Conservation (phyloP, 2,329 filamentous ascomycete species). For the Penicillium frequentans region DNA sequence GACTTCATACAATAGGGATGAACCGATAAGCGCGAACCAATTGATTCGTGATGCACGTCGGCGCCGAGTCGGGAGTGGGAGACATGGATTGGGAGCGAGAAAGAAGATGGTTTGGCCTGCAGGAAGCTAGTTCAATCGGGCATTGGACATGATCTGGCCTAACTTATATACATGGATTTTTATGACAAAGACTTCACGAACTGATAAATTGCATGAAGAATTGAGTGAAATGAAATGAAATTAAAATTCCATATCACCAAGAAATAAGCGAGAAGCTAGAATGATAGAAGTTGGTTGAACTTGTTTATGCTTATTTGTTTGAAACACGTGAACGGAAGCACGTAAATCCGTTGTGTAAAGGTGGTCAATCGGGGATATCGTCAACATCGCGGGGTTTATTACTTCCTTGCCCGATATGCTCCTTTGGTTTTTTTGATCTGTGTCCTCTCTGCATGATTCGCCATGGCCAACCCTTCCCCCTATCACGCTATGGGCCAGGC, state of each 20-base stretch:
- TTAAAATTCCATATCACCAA: too few species aligned
- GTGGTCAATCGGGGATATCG: slow-evolving; percentile 36
- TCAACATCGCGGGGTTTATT: slow-evolving; percentile 20
- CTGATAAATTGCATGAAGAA: too few species aligned
- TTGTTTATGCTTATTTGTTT: background rate
- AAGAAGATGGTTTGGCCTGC: background rate
- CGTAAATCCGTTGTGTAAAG: slow-evolving; percentile 32
- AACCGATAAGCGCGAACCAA: slow-evolving; percentile 12
- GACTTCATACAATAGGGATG: background rate
- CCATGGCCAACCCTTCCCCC: slow-evolving; percentile 45
- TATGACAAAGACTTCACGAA: too few species aligned
- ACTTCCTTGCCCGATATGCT: background rate
- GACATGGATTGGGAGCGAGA: background rate
- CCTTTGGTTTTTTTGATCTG: slow-evolving; percentile 1
- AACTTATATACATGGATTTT: too few species aligned
- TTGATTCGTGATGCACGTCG: slow-evolving; percentile 6
- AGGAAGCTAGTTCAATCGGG: background rate
- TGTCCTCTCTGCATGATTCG: slow-evolving; percentile 30
- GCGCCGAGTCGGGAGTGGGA: slow-evolving; percentile 1
- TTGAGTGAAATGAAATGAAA: too few species aligned
- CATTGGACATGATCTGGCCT: background rate
- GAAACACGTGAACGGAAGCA: slow-evolving; percentile 27
- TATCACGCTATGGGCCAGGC: slow-evolving; percentile 42
- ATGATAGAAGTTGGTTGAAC: too few species aligned
- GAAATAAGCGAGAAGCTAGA: background rate